A percentile compares a stretch with the other conserved stretches of the same genome.
These are phyloP conservation scores for Spinellus fusiger DNA, from an alignment of 192 early-diverging fungal species.

Conservation along the genomic window DNA sequence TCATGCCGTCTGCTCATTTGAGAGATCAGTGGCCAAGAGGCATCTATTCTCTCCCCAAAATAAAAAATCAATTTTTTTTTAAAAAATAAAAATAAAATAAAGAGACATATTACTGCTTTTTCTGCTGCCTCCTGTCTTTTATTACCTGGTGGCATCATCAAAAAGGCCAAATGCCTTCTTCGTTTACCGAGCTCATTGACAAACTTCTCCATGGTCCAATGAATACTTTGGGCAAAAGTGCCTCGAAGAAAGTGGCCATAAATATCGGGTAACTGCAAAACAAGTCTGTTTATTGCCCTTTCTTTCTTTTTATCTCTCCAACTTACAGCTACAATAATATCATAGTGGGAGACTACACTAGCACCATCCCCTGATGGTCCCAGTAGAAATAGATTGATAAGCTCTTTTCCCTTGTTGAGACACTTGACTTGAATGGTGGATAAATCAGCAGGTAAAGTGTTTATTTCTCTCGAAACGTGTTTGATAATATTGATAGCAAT, in stretches of 20 bases:
- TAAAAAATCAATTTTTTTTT: background rate
- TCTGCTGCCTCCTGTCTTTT: too few species aligned
- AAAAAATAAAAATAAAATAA: too few species aligned
- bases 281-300: background rate
- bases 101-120: too few species aligned
- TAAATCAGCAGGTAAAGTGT: conserved; percentile 37
- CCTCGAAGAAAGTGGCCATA: conserved; percentile 44
- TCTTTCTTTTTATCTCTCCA: background rate
- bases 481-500: conserved; percentile 45
- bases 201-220: conserved; percentile 57
- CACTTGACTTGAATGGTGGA: conserved; percentile 37
- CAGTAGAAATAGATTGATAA: conserved; percentile 43
- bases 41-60: conserved; percentile 40
- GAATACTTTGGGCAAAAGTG: conserved; percentile 39
- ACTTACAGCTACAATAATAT: conserved; percentile 48
- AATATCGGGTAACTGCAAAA: conserved; percentile 42
- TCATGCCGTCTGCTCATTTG: conserved; percentile 54
- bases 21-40: conserved; percentile 75
- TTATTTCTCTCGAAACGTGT: conserved; percentile 43
- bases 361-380: conserved; percentile 38
- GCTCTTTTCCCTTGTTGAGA: conserved; percentile 41
- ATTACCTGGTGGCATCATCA: conserved; percentile 52
- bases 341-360: conserved; percentile 45
- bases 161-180: conserved; percentile 37
- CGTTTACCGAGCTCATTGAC: conserved; percentile 49